These are phyloP conservation scores for Metschnikowia drakensbergensis DNA, from an alignment of 805 yeast genomes.

Conservation along the genomic window DNA sequence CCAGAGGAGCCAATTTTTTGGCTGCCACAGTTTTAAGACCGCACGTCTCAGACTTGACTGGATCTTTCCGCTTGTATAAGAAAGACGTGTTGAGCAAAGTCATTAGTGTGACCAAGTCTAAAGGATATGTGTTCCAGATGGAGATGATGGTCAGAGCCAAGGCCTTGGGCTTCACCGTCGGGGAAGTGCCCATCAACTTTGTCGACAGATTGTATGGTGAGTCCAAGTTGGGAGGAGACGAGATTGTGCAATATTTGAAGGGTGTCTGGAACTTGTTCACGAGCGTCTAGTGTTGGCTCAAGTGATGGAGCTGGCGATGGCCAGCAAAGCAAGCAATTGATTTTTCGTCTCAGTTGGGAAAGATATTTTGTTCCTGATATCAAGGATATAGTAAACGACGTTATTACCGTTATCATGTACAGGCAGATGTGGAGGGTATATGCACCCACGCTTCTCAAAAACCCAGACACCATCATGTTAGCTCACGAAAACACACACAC, in stretches of 20 bases:
- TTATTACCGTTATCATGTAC: background rate
- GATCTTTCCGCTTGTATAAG: conserved; percentile 72
- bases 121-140: conserved; percentile 85
- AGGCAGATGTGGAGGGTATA: background rate
- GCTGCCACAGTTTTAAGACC: conserved; percentile 72
- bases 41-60: conserved; percentile 69
- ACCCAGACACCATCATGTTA: conserved; percentile 1
- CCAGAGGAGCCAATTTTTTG: conserved; percentile 76
- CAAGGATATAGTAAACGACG: background rate
- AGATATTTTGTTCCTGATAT: background rate
- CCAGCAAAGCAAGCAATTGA: background rate
- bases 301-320: background rate
- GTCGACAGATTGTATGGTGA: conserved; percentile 80
- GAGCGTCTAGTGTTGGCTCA: conserved; percentile 37
- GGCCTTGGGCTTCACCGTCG: conserved; percentile 66
- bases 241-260: conserved; percentile 70
- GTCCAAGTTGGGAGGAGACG: conserved; percentile 75
- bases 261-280: conserved; percentile 73
- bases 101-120: conserved; percentile 63
- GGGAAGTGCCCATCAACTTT: conserved; percentile 74
- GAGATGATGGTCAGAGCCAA: conserved; percentile 85
- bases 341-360: background rate
- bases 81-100: conserved; percentile 63
- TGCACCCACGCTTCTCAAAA: background rate
- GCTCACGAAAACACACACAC: conserved; percentile 1